phyloP scores from a whole-genome alignment of 129 eudicot genomes.

The Heracleum sosnowskyi region DNA sequence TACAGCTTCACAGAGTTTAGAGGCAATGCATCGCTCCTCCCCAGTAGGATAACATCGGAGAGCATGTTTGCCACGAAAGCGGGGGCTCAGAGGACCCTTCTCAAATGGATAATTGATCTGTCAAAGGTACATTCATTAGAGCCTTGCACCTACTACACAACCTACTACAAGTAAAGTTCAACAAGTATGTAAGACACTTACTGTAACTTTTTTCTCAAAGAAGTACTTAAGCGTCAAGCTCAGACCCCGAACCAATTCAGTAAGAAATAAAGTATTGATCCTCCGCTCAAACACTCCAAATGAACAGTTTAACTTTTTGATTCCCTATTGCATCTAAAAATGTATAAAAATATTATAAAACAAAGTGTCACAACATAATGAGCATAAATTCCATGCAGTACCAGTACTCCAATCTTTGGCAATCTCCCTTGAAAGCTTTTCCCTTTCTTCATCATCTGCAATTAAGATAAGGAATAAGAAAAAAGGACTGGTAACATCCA shows the following conservation, averaged over 20 bases:
- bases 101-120: conserved; percentile 99
- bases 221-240: conserved; percentile 77
- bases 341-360: not conserved
- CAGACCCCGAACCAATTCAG: conserved; percentile 91
- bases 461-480: not conserved
- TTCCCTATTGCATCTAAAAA: conserved; percentile 2
- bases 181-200: conserved; percentile 26
- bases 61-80: conserved; percentile 98
- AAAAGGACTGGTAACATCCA: not conserved
- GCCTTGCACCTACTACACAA: conserved; percentile 1
- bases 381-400: conserved; percentile 16
- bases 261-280: conserved; percentile 76
- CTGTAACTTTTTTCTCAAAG: conserved; percentile 87
- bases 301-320: not conserved
- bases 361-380: not conserved
- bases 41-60: conserved; percentile 96
- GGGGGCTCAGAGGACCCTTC: conserved; percentile 98
- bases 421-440: conserved; percentile 80
- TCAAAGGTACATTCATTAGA: conserved; percentile 6
- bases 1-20: conserved; percentile 99
- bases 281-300: conserved; percentile 86
- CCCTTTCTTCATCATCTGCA: conserved; percentile 90
- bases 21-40: conserved; percentile 99
- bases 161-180: not conserved
- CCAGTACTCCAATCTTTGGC: conserved; percentile 98